Conservation (phyloP, 805 yeast genomes). For the Osmozyma mogii region DNA sequence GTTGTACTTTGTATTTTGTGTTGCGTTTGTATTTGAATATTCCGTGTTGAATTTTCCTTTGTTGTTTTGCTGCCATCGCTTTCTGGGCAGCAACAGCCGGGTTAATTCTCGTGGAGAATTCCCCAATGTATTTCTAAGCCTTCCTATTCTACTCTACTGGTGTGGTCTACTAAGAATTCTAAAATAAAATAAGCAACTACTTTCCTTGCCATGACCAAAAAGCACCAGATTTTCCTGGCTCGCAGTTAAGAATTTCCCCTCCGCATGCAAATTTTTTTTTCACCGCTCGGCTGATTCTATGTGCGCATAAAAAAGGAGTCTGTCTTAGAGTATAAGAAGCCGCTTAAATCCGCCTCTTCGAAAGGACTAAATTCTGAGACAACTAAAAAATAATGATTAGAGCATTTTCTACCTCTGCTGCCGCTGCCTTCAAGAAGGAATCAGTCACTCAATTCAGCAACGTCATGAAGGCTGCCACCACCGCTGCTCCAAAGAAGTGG, state of each 20-base stretch:
- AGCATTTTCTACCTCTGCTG: conserved; percentile 16
- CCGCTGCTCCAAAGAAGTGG: conserved; percentile 23
- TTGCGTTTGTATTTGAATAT: too few relatives aligned
- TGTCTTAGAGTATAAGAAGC: not conserved
- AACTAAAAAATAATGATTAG: conserved; percentile 13
- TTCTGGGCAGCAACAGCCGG: too few relatives aligned
- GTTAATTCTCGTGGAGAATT: too few relatives aligned
- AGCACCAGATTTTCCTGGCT: too few relatives aligned
- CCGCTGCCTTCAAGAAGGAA: conserved; percentile 21
- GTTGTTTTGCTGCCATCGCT: too few relatives aligned
- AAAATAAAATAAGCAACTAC: too few relatives aligned
- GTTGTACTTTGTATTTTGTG: too few relatives aligned
- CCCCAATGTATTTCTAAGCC: not conserved
- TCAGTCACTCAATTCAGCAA: conserved; percentile 18
- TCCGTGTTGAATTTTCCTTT: too few relatives aligned
- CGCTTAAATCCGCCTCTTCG: not conserved
- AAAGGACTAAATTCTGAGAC: too few relatives aligned
- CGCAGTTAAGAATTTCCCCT: not conserved
- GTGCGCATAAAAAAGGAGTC: not conserved
- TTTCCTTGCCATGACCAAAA: too few relatives aligned
- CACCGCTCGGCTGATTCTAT: conserved; percentile 1
- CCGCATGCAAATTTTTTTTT: conserved; percentile 1
- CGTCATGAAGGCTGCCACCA: conserved; percentile 10
- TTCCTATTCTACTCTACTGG: too few relatives aligned
- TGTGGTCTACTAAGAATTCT: too few relatives aligned